Conservation (phyloP, 2,329 filamentous ascomycete genomes). For the Davidsoniella eucalypti region DNA sequence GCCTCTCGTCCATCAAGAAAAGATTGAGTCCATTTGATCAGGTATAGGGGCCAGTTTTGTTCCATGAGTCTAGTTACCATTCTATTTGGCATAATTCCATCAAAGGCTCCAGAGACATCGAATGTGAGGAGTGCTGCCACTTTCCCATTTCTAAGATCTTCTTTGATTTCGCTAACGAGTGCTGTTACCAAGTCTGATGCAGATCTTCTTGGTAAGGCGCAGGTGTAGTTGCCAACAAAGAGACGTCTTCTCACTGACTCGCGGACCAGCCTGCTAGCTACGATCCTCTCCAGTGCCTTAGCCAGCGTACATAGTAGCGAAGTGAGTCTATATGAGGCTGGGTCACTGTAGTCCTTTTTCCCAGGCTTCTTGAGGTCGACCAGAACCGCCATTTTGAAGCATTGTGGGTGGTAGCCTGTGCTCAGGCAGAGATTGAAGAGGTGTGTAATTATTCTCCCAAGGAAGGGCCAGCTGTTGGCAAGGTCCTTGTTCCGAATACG, state of each 20-base stretch:
- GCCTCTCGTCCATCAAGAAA: too few relatives aligned
- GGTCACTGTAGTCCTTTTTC: too few relatives aligned
- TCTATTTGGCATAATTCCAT: background rate
- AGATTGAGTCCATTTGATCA: conserved; percentile 11
- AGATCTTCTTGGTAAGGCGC: background rate
- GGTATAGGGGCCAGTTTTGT: conserved; percentile 5
- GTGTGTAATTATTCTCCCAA: too few relatives aligned
- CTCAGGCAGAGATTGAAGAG: too few relatives aligned
- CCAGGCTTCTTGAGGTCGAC: too few relatives aligned
- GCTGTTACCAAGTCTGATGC: background rate
- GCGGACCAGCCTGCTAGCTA: too few relatives aligned
- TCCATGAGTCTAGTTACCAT: background rate
- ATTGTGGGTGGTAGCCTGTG: too few relatives aligned
- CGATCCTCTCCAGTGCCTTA: conserved; percentile 13
- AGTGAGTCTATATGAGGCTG: too few relatives aligned
- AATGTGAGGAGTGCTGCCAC: background rate
- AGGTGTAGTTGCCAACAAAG: background rate
- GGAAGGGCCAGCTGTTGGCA: too few relatives aligned
- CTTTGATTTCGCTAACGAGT: background rate
- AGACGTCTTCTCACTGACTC: too few relatives aligned
- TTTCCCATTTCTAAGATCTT: background rate
- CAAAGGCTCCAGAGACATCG: background rate
- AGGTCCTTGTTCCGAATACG: too few relatives aligned
- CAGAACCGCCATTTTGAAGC: too few relatives aligned
- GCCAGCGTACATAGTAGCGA: conserved; percentile 1